Evolutionary conservation across 176 grass and related monocot genomes (phyloP).

Genomic region (Ensete ventricosum): DNA sequence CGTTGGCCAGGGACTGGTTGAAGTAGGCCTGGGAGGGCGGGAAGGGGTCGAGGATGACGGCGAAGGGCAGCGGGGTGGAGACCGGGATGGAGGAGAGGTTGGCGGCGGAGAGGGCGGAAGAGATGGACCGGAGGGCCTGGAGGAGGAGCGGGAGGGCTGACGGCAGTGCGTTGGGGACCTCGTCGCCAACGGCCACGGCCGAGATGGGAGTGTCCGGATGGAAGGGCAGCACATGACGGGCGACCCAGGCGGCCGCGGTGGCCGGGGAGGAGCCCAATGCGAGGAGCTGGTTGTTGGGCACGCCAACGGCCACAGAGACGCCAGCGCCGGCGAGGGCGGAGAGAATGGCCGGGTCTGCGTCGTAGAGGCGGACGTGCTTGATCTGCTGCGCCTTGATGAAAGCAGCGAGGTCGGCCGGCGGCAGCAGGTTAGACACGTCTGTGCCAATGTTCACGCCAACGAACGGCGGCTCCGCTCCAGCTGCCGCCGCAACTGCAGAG

Average conservation of each 20-base stretch:
- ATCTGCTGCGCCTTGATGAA: conserved; percentile 69
- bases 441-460: conserved; percentile 82
- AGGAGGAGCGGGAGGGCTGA: conserved; percentile 67
- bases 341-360: conserved; percentile 60
- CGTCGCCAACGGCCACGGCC: conserved; percentile 78
- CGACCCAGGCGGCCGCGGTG: conserved; percentile 54
- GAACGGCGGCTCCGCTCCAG: conserved; percentile 26
- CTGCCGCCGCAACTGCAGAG: neutral
- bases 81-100: conserved; percentile 66
- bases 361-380: conserved; percentile 67
- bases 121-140: conserved; percentile 55
- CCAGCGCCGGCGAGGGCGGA: conserved; percentile 47
- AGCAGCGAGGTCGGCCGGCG: conserved; percentile 49
- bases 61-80: conserved; percentile 78
- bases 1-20: conserved; percentile 55
- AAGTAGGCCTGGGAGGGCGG: conserved; percentile 88
- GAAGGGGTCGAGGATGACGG: conserved; percentile 65
- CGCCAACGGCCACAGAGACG: conserved; percentile 53
- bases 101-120: conserved; percentile 39
- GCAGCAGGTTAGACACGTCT: conserved; percentile 65
- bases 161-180: conserved; percentile 56
- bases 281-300: conserved; percentile 79
- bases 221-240: conserved; percentile 47
- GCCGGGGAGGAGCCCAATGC: conserved; percentile 61
- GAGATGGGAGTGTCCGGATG: conserved; percentile 41